Evolutionary conservation across 208 protist genomes (phyloP).

Genomic region (Leishmania martiniquensis): DNA sequence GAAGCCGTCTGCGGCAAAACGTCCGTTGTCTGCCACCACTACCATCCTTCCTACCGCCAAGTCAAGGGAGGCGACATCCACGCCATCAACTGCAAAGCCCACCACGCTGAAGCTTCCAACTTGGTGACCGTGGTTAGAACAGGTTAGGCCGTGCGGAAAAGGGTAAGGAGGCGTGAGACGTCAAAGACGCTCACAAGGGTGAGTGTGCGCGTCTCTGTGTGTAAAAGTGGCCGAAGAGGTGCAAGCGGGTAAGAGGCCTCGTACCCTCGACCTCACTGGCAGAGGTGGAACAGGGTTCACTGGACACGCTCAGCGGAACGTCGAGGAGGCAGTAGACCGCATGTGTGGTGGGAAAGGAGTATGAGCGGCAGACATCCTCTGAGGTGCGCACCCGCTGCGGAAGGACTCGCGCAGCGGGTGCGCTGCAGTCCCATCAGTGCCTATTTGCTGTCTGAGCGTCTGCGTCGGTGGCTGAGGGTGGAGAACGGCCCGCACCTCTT

Average conservation of each 20-base stretch:
- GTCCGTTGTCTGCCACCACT: not conserved
- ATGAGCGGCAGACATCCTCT: not conserved
- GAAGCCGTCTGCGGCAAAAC: not conserved
- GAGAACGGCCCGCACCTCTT: not conserved
- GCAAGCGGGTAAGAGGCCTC: not conserved
- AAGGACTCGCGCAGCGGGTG: too few species aligned
- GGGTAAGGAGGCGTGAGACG: not conserved
- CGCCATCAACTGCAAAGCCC: not conserved
- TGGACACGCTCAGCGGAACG: too few species aligned
- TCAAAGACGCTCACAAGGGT: not conserved
- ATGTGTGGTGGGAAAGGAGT: too few species aligned
- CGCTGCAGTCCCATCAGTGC: too few species aligned
- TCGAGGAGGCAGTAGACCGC: too few species aligned
- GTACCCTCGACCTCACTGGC: too few species aligned
- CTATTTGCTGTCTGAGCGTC: too few species aligned
- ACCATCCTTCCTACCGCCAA: not conserved
- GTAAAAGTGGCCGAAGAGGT: not conserved
- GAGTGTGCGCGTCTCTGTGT: not conserved
- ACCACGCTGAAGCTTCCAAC: constrained; percentile 36
- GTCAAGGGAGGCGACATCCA: not conserved
- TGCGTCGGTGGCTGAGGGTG: not conserved
- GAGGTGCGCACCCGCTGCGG: too few species aligned
- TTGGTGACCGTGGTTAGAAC: constrained; percentile 13
- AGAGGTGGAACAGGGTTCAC: too few species aligned
- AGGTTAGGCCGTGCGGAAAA: too few species aligned